These are phyloP conservation scores for Globisporangium nodosum DNA, from an alignment of 352 stramenopile genomes.

Conservation along the genomic window DNA sequence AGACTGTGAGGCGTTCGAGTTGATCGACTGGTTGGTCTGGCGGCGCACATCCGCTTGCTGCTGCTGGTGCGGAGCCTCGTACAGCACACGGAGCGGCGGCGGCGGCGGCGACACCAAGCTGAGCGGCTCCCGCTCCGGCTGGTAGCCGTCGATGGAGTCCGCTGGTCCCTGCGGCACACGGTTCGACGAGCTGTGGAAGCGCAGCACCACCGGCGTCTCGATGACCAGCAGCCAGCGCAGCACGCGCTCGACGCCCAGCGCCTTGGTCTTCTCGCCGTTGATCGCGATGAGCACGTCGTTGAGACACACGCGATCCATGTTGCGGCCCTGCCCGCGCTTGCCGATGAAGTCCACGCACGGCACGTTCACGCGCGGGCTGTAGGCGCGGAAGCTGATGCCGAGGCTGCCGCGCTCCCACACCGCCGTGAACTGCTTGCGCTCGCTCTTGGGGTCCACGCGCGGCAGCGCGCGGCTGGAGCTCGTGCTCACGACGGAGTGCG, in stretches of 20 bases:
- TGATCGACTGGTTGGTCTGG: neutral
- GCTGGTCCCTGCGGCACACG: constrained; percentile 23
- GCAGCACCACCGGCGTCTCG: constrained; percentile 68
- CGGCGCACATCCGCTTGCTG: neutral
- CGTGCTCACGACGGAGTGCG: constrained; percentile 12
- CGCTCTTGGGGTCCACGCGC: constrained; percentile 11
- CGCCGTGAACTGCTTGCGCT: constrained; percentile 68
- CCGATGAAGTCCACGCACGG: constrained; percentile 70
- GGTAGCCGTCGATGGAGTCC: constrained; percentile 8
- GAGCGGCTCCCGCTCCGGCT: constrained; percentile 29
- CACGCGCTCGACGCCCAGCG: constrained; percentile 67
- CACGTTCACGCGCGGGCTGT: constrained; percentile 62
- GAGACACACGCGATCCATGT: constrained; percentile 70
- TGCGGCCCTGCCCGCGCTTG: constrained; percentile 44
- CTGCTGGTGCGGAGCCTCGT: constrained; percentile 10
- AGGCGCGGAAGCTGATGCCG: constrained; percentile 67
- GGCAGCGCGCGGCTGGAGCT: constrained; percentile 23
- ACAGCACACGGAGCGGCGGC: constrained; percentile 20
- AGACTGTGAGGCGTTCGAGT: neutral
- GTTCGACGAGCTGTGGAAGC: constrained; percentile 75
- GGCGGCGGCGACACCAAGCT: constrained; percentile 18
- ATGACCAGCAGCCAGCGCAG: constrained; percentile 70
- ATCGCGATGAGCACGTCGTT: constrained; percentile 82
- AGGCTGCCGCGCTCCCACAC: constrained; percentile 68
- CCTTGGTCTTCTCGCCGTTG: constrained; percentile 75